A percentile compares a stretch with the other conserved stretches of the same genome.
These are phyloP conservation scores for Xylariomycetidae sp. DNA, from an alignment of 2,329 filamentous ascomycete genomes.

Conservation along the genomic window DNA sequence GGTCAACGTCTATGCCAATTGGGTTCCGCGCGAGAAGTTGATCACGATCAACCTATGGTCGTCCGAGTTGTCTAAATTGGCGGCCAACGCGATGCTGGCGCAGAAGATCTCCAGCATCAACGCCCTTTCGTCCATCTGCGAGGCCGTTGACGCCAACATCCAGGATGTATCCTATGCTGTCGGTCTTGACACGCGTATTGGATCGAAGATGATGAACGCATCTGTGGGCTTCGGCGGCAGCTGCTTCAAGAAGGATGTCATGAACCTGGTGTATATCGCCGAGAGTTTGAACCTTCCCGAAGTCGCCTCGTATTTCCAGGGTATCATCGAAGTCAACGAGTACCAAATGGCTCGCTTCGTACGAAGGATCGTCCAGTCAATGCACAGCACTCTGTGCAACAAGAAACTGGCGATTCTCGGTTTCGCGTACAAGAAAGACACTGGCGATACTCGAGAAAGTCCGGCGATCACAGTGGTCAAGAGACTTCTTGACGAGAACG, in stretches of 20 bases:
- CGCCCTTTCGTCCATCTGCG: slow-evolving; percentile 73
- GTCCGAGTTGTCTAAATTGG: slow-evolving; percentile 72
- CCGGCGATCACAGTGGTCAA: slow-evolving; percentile 63
- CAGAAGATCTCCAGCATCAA: slow-evolving; percentile 80
- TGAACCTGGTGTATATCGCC: slow-evolving; percentile 67
- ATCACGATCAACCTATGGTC: slow-evolving; percentile 70
- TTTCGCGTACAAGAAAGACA: slow-evolving; percentile 77
- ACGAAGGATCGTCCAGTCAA: slow-evolving; percentile 55
- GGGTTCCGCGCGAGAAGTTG: slow-evolving; percentile 63
- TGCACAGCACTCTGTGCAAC: slow-evolving; percentile 62
- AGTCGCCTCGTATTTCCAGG: slow-evolving; percentile 69
- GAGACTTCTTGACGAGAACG: slow-evolving; percentile 57
- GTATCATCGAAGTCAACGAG: slow-evolving; percentile 71
- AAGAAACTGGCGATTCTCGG: slow-evolving; percentile 71
- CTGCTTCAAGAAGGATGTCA: slow-evolving; percentile 77
- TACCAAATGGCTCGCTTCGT: slow-evolving; percentile 66
- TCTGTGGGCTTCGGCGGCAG: slow-evolving; percentile 74
- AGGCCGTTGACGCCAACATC: slow-evolving; percentile 69
- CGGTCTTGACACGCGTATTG: slow-evolving; percentile 66
- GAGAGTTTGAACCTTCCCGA: slow-evolving; percentile 63
- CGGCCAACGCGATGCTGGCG: slow-evolving; percentile 73
- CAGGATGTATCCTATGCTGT: slow-evolving; percentile 63
- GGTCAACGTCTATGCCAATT: slow-evolving; percentile 60
- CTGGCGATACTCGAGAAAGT: slow-evolving; percentile 66
- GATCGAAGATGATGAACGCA: slow-evolving; percentile 66